These are phyloP conservation scores for Trichoderma koningii DNA, from an alignment of 2,329 filamentous ascomycete genomes.

Conservation along the genomic window DNA sequence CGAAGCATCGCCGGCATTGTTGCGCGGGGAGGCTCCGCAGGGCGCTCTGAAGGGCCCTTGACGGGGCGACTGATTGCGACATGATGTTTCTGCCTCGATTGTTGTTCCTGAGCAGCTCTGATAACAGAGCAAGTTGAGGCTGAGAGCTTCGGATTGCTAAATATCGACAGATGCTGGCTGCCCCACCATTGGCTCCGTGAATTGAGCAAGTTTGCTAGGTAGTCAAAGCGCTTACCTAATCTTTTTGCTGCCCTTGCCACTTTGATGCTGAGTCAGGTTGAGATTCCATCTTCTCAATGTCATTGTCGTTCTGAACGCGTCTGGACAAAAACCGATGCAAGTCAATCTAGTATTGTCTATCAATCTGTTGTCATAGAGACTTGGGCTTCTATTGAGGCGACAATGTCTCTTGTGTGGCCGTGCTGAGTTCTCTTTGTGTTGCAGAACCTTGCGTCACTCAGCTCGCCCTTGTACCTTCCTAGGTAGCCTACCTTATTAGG, in stretches of 20 bases:
- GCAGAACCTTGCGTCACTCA: background rate
- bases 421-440: background rate
- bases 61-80: slow-evolving; percentile 43
- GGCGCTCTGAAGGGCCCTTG: slow-evolving; percentile 42
- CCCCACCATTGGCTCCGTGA: slow-evolving; percentile 15
- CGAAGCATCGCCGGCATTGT: slow-evolving; percentile 49
- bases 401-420: background rate
- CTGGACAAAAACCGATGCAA: background rate
- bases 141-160: background rate
- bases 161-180: slow-evolving; percentile 24
- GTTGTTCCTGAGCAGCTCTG: background rate
- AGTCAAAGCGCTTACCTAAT: background rate
- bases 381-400: background rate
- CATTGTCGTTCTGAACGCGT: background rate
- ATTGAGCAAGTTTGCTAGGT: slow-evolving; percentile 21
- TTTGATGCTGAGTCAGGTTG: slow-evolving; percentile 15
- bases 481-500: too few species aligned
- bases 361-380: background rate
- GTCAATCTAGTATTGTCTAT: background rate
- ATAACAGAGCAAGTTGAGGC: background rate
- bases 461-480: background rate
- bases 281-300: slow-evolving; percentile 3
- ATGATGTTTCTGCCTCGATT: slow-evolving; percentile 35
- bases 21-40: slow-evolving; percentile 38
- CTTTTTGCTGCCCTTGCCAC: background rate